Base-by-base conservation (phyloP, 495 filamentous ascomycete genomes). In the Neurospora tetrasperma region DNA sequence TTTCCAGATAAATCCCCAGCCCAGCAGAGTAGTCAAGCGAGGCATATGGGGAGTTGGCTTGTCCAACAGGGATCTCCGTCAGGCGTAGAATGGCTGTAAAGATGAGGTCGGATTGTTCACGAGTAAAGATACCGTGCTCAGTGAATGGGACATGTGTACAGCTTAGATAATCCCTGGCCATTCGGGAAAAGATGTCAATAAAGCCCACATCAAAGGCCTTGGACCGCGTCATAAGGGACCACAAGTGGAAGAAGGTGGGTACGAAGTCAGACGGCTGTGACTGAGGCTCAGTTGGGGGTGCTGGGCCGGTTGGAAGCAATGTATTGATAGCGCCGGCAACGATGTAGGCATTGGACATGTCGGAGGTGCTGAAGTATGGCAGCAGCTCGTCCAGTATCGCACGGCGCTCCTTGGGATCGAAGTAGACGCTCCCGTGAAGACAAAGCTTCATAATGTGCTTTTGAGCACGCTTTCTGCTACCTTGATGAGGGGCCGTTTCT, bases 11-110 rank as follows among this genome's bases (percentile, higher is more conserved):
- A 41, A 94, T 85, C 23, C 90, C 96, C 74, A 95, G 82, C 5
- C 96, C 96, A 59, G 93, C 90, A 12, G 89, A 87, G 69, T 92
- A 87, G 83, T 99, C 96, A 9, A 98, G 89, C 41, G 90, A 87
- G 73, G 92, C 92, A 79, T 99, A 99, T 3, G 96, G 93, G 4
- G 96, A 97, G 40, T 92, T 94, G 7, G 95, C 92, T 80, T 98
- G 96, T 7, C 96, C 96, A 20, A 99, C 96, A 14, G 96, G 96
- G 66, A 99, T 99, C 76, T 98, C 96, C 62, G 97, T 88, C 70
- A 99, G 82, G 62, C 96, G 86, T 11, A 99, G 82, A 43, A 97
- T 90, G 14, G 96, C 90, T 0, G 96, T 98, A 80, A 98, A 98
- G 73, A 98, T 92, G 68, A 96, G 85, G 59, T 94, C 90, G 0